Evolutionary conservation across 306 rosid species (phyloP).

Genomic region (Rosa lucieae): DNA sequence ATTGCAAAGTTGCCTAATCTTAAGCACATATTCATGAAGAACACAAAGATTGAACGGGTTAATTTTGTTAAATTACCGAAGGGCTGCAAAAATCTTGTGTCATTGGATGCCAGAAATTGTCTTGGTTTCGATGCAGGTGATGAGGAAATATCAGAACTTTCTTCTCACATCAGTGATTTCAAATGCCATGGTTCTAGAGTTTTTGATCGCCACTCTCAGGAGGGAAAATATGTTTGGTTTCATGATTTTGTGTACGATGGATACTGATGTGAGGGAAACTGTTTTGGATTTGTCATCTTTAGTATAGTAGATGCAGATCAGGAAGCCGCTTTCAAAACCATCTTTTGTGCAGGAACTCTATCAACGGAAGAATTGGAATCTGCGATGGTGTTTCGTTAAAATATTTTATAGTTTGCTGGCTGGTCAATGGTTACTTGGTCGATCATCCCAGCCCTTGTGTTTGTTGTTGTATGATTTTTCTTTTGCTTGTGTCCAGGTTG

Average conservation of each 20-base stretch:
- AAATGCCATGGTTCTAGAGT: neutral
- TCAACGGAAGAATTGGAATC: neutral
- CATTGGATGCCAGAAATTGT: neutral
- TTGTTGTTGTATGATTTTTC: neutral
- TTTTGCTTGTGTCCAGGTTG: neutral
- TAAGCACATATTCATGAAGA: neutral
- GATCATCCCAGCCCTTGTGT: neutral
- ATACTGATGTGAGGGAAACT: neutral
- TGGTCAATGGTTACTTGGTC: neutral
- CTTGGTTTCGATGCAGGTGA: neutral
- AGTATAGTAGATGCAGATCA: neutral
- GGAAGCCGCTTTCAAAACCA: neutral
- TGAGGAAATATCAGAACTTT: neutral
- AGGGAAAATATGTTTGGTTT: neutral
- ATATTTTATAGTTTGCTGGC: neutral
- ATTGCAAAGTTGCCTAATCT: slow-evolving; percentile 1
- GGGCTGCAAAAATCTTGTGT: slow-evolving; percentile 1
- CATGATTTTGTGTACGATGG: neutral
- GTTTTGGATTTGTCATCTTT: neutral
- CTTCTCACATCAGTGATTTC: slow-evolving; percentile 5
- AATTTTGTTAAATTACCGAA: neutral
- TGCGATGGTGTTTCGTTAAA: neutral
- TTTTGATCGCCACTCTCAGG: neutral
- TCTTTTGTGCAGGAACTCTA: neutral
- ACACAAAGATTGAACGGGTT: neutral